Conservation (phyloP, 768 basidiomycete genomes). For the Naganishia onofrii region DNA sequence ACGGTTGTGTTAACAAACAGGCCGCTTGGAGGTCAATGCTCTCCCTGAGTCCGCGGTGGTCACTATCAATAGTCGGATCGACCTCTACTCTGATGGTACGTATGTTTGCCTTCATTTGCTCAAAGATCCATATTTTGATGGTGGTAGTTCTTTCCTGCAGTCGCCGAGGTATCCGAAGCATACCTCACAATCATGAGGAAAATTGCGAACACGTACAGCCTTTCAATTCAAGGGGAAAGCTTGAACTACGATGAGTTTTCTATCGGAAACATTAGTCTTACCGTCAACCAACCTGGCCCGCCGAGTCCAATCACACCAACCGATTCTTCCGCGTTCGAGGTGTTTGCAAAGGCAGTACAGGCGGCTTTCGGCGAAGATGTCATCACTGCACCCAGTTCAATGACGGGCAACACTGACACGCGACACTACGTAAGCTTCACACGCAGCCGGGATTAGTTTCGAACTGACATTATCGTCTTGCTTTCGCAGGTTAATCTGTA, state of each 20-base stretch:
- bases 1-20: background rate
- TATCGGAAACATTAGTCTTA: conserved; percentile 39
- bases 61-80: conserved; percentile 49
- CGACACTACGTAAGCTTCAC: conserved; percentile 20
- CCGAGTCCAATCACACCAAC: conserved; percentile 43
- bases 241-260: background rate
- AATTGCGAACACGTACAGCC: conserved; percentile 38
- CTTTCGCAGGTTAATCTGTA: conserved; percentile 19
- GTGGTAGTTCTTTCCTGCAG: conserved; percentile 26
- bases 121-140: background rate
- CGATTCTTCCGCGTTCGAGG: conserved; percentile 37
- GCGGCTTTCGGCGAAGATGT: conserved; percentile 43
- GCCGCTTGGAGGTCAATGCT: conserved; percentile 58
- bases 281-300: background rate
- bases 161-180: conserved; percentile 42
- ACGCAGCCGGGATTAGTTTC: background rate
- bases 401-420: conserved; percentile 31
- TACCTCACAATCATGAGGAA: conserved; percentile 41
- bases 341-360: conserved; percentile 47
- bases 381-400: conserved; percentile 25
- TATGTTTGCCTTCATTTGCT: background rate
- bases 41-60: conserved; percentile 62
- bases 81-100: conserved; percentile 37
- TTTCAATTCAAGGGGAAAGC: conserved; percentile 39
- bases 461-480: background rate